phyloP scores from a whole-genome alignment of 805 yeast genomes.

The Suhomyces faveliae region DNA sequence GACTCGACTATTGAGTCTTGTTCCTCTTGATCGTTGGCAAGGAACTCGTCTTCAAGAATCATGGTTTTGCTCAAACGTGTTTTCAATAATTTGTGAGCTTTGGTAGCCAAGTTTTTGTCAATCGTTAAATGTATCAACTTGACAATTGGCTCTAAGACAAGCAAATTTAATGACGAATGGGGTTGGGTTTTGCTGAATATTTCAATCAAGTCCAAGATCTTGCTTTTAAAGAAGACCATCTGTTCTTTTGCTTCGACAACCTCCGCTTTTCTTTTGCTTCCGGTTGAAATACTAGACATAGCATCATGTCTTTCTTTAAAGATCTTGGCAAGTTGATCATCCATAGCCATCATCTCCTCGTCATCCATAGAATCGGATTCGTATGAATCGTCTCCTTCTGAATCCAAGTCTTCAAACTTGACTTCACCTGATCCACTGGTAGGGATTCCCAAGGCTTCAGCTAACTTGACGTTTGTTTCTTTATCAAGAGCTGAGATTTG shows the following conservation, averaged over 20 bases:
- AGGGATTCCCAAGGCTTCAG: conserved; percentile 70
- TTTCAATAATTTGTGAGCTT: conserved; percentile 71
- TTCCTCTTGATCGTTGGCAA: conserved; percentile 15
- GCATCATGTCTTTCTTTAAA: conserved; percentile 81
- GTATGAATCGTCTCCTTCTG: conserved; percentile 49
- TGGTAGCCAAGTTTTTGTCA: conserved; percentile 68
- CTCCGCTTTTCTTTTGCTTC: conserved; percentile 68
- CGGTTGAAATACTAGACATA: conserved; percentile 47
- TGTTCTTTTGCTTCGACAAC: conserved; percentile 77
- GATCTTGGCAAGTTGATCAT: conserved; percentile 75
- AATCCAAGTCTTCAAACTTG: conserved; percentile 38
- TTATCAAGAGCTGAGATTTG: conserved; percentile 26
- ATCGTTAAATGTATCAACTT: conserved; percentile 62
- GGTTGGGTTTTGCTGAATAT: conserved; percentile 51
- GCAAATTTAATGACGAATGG: conserved; percentile 38
- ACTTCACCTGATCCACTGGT: conserved; percentile 43
- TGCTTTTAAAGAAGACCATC: conserved; percentile 72
- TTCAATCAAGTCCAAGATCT: conserved; percentile 77
- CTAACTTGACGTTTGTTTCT: conserved; percentile 60
- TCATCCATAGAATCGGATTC: conserved; percentile 83
- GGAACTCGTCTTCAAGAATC: conserved; percentile 22
- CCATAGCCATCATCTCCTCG: conserved; percentile 94
- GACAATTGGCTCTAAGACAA: conserved; percentile 55
- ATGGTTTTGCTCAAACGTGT: conserved; percentile 54
- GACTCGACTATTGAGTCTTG: not conserved